phyloP scores from a whole-genome alignment of 2,329 filamentous ascomycete genomes.

The Polytolypa hystricis region DNA sequence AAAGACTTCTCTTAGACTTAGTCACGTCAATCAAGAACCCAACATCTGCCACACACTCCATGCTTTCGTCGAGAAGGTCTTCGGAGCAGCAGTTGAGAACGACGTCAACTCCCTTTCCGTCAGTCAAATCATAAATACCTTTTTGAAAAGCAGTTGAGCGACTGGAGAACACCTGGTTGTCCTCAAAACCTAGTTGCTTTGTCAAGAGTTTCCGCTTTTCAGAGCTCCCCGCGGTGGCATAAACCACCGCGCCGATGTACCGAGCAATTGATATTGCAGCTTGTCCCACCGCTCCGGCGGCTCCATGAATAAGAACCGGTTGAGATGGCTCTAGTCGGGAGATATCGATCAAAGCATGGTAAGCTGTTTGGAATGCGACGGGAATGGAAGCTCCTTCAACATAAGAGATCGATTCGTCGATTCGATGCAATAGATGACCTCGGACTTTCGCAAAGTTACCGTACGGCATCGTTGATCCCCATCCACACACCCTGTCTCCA shows the following conservation, averaged over 20 bases:
- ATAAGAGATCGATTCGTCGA: not conserved
- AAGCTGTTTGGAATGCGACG: not conserved
- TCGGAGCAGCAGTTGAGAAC: slow-evolving; percentile 10
- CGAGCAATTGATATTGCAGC: slow-evolving; percentile 13
- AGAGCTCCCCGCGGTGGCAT: slow-evolving; percentile 7
- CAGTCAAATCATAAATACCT: slow-evolving; percentile 5
- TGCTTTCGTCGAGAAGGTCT: slow-evolving; percentile 8
- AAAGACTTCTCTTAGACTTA: no score
- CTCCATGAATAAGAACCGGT: slow-evolving; percentile 14
- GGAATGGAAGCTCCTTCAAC: slow-evolving; percentile 4
- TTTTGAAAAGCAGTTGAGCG: slow-evolving; percentile 3
- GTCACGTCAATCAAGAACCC: slow-evolving; percentile 36
- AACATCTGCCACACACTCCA: slow-evolving; percentile 17
- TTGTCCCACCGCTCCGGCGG: slow-evolving; percentile 15
- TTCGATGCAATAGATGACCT: no score
- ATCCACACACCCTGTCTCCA: not conserved
- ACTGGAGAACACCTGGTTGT: slow-evolving; percentile 8
- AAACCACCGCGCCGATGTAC: slow-evolving; percentile 6
- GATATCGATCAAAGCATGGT: not conserved
- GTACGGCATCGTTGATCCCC: not conserved
- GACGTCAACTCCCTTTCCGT: slow-evolving; percentile 11
- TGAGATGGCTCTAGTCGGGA: slow-evolving; percentile 1
- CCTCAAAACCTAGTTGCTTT: slow-evolving; percentile 6
- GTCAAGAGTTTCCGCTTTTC: slow-evolving; percentile 8
- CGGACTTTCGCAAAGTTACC: not conserved